phyloP scores from a whole-genome alignment of 352 stramenopile genomes.

The Pythium chondricola region DNA sequence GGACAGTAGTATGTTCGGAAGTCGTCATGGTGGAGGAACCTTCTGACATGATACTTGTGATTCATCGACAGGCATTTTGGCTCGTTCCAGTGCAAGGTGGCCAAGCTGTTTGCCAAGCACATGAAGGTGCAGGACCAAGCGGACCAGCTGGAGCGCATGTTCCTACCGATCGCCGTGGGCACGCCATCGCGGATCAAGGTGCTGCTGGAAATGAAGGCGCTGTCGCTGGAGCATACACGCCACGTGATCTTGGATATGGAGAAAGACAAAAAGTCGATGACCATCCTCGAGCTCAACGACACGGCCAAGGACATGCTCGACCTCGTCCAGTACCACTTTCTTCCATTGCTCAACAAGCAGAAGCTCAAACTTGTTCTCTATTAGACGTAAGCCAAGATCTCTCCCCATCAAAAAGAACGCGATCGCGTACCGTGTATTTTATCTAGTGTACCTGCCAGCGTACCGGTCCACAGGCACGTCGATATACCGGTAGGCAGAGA shows the following conservation, averaged over 20 bases:
- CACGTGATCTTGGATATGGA: conserved; percentile 83
- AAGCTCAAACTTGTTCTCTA: conserved; percentile 78
- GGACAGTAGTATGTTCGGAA: conserved; percentile 29
- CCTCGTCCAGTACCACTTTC: conserved; percentile 68
- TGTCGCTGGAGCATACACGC: conserved; percentile 76
- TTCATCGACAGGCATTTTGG: conserved; percentile 53
- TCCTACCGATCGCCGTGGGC: conserved; percentile 73
- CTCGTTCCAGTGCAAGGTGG: conserved; percentile 87
- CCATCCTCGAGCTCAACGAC: conserved; percentile 79
- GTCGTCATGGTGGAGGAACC: too few relatives aligned
- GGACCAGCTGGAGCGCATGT: conserved; percentile 65
- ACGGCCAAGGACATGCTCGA: conserved; percentile 77
- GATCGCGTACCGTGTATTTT: too few relatives aligned
- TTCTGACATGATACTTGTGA: too few relatives aligned
- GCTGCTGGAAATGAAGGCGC: conserved; percentile 63
- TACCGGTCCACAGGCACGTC: too few relatives aligned
- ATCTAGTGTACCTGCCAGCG: too few relatives aligned
- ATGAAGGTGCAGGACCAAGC: conserved; percentile 88
- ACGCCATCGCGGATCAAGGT: conserved; percentile 75
- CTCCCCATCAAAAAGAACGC: too few relatives aligned
- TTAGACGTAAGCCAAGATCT: conserved; percentile 30
- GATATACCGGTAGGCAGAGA: too few relatives aligned
- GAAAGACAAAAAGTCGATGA: conserved; percentile 85
- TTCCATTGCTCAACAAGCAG: conserved; percentile 50
- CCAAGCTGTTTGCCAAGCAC: conserved; percentile 96